Base-by-base conservation (phyloP, 192 early-diverging fungal genomes). In the Gigaspora rosea region DNA sequence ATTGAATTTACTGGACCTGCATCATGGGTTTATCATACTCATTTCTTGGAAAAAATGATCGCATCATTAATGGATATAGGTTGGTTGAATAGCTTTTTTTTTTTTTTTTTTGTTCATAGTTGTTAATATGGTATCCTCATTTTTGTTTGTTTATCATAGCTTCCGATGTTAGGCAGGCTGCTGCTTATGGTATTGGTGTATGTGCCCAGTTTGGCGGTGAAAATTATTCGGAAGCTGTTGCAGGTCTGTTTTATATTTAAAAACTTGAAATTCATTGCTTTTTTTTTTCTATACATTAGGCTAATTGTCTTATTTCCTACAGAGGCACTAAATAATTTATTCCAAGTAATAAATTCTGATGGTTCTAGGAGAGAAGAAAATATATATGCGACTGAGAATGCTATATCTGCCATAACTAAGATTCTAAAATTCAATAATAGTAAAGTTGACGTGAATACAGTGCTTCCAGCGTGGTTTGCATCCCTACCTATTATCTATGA, bases 141-240 rank as follows among this genome's bases (percentile, higher is more conserved):
- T 69, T 36, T 51, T 49, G 16, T 49, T 76, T 7, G 50, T 76
- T 49, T 63, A 22, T 27, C 49, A 57, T 15, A 71, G 77, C 84
- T 63, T 77, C 86, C 0, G 95, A 98, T 72, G 89, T 99, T 51
- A 91, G 96, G 12, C 98, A 99, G 88, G 92, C 95, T 8, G 93
- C 96, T 12, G 93, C 94, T 16, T 99, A 96, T 83, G 96, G 95
- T 77, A 82, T 98, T 22, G 97, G 97, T 48, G 86, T 97, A n/a
- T 91, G 91, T 76, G 98, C 93, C 48, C 87, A 95, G 82, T 93
- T 89, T 77, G 97, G 96, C 70, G 97, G 96, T 18, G 85, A 90
- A 7, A 86, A 88, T 48, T 98, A 95, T 80, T 88, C 90, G 7
- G 91, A 90, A 56, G 90, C 90, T 50, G 90, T 91, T 54, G 82